phyloP scores from a whole-genome alignment of 192 early-diverging fungal genomes.

The Podila epicladia region DNA sequence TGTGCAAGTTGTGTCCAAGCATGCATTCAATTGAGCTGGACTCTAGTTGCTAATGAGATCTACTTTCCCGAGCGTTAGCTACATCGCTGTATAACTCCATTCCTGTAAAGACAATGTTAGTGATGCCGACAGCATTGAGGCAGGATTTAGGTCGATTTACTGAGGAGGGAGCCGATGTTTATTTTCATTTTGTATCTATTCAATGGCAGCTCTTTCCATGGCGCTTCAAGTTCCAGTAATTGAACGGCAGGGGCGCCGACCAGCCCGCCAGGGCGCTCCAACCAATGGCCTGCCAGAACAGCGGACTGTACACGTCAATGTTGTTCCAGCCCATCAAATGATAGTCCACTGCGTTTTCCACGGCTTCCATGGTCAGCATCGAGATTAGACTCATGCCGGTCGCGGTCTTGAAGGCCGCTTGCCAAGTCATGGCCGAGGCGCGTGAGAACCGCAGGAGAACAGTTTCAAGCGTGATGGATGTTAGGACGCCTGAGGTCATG shows the following conservation, averaged over 20 bases:
- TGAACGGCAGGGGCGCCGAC: conserved; percentile 63
- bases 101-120: too few species aligned
- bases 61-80: too few species aligned
- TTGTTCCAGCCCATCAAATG: conserved; percentile 61
- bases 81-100: too few species aligned
- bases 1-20: too few species aligned
- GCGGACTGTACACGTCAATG: conserved; percentile 50
- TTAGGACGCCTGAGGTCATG: conserved; percentile 60
- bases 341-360: conserved; percentile 64
- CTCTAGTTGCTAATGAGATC: too few species aligned
- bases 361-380: conserved; percentile 65
- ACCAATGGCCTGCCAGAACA: conserved; percentile 57
- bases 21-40: too few species aligned
- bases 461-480: conserved; percentile 61
- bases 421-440: conserved; percentile 25
- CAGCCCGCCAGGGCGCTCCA: conserved; percentile 55
- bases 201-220: conserved; percentile 65
- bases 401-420: conserved; percentile 59
- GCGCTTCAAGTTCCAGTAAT: conserved; percentile 61
- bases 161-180: too few species aligned
- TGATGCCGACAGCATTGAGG: too few species aligned
- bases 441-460: conserved; percentile 45
- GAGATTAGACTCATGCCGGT: conserved; percentile 67
- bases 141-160: too few species aligned
- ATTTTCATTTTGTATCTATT: neutral